Evolutionary conservation across 208 protist genomes (phyloP).

Genomic region (Wallacemonas sp.): DNA sequence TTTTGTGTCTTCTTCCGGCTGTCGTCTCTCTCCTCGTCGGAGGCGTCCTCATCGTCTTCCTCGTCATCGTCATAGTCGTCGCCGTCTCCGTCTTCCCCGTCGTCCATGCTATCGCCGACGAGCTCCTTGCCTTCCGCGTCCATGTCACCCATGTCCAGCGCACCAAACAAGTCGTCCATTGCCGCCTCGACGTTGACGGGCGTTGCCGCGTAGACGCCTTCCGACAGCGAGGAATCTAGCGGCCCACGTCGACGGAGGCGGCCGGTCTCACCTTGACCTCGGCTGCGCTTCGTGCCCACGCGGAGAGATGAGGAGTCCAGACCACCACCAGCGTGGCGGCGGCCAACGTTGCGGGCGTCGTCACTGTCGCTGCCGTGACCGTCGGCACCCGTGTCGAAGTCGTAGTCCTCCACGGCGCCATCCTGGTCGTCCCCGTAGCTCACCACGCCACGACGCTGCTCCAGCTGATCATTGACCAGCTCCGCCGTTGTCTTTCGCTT

Average conservation of each 20-base stretch:
- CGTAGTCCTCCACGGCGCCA: conserved; percentile 38
- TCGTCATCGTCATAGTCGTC: conserved; percentile 12
- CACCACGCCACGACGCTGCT: not conserved
- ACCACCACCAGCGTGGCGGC: not conserved
- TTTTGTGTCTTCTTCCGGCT: not conserved
- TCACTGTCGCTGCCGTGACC: conserved; percentile 1
- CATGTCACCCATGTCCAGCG: conserved; percentile 72
- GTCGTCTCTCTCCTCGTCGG: not conserved
- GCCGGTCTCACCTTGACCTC: not conserved
- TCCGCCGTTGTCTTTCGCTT: conserved; percentile 66
- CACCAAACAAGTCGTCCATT: conserved; percentile 77
- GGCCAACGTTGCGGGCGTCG: not conserved
- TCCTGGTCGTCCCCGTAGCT: conserved; percentile 11
- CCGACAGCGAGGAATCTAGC: conserved; percentile 52
- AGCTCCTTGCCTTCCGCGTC: conserved; percentile 55
- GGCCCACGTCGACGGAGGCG: conserved; percentile 74
- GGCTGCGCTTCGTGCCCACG: not conserved
- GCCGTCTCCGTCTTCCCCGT: conserved; percentile 16
- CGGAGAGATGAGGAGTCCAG: not conserved
- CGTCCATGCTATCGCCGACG: not conserved
- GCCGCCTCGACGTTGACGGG: conserved; percentile 54
- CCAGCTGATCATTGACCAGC: conserved; percentile 67
- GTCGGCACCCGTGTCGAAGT: conserved; percentile 16
- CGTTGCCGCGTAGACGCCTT: conserved; percentile 63
- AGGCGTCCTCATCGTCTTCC: conserved; percentile 1